These are phyloP conservation scores for Serpula lacrymans DNA, from an alignment of 768 basidiomycete species.

Conservation along the genomic window DNA sequence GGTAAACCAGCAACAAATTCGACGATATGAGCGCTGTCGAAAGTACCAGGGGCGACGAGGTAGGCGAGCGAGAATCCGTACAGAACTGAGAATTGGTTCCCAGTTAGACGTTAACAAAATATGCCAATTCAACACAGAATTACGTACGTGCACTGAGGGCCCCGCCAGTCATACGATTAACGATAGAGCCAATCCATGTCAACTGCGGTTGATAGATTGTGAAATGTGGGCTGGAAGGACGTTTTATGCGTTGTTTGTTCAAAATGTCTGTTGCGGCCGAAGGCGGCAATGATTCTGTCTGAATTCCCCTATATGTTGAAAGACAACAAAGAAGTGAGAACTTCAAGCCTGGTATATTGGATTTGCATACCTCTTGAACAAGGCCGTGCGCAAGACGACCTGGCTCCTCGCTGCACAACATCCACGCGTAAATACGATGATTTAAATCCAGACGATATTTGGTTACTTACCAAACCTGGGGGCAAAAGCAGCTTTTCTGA, in stretches of 20 bases:
- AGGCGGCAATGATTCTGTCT: slow-evolving; percentile 64
- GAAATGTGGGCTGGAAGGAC: slow-evolving; percentile 93
- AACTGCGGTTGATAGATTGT: slow-evolving; percentile 96
- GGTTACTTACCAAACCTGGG: slow-evolving; percentile 24
- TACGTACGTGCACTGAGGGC: slow-evolving; percentile 74
- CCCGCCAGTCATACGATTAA: slow-evolving; percentile 81
- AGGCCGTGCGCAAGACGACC: slow-evolving; percentile 21
- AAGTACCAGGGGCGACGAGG: slow-evolving; percentile 74
- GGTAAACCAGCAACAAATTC: slow-evolving; percentile 71
- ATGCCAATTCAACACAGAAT: slow-evolving; percentile 2
- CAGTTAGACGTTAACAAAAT: not conserved
- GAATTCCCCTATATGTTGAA: slow-evolving; percentile 43
- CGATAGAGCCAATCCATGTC: slow-evolving; percentile 86
- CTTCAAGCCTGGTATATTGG: slow-evolving; percentile 11
- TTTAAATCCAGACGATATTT: not conserved
- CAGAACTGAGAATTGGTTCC: slow-evolving; percentile 50
- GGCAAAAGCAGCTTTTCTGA: slow-evolving; percentile 48
- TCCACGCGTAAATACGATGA: not conserved
- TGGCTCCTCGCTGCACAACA: slow-evolving; percentile 39
- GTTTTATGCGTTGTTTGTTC: slow-evolving; percentile 81
- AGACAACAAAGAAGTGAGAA: too few species aligned
- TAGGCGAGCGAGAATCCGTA: slow-evolving; percentile 88
- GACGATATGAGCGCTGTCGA: slow-evolving; percentile 77
- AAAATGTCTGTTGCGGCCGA: slow-evolving; percentile 60
- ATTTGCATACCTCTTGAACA: slow-evolving; percentile 39